A percentile compares a stretch with the other conserved stretches of the same genome.
Conservation (phyloP, 1,139 yeast genomes). For the Debaryomyces coudertii region DNA sequence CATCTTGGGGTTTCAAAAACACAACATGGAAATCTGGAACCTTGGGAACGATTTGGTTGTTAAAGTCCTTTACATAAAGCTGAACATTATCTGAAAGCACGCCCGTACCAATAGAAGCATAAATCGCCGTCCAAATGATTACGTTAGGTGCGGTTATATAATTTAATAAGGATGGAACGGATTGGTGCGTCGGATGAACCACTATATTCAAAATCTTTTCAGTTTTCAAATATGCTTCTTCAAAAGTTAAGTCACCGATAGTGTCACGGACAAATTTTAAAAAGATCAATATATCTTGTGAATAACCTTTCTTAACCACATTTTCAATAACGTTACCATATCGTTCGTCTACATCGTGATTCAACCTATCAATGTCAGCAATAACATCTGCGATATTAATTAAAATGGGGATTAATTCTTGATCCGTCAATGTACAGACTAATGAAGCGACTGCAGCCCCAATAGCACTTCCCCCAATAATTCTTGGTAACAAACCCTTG, state of each 20-base stretch:
- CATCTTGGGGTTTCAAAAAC: conserved; percentile 52
- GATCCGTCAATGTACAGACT: conserved; percentile 68
- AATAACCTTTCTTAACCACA: conserved; percentile 72
- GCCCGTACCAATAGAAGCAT: conserved; percentile 74
- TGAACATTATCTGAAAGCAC: conserved; percentile 62
- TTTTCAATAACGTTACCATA: conserved; percentile 70
- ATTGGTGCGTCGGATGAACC: conserved; percentile 79
- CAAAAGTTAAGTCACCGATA: conserved; percentile 87
- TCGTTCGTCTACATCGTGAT: conserved; percentile 63
- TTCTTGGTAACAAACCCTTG: conserved; percentile 76
- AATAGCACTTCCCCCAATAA: conserved; percentile 91
- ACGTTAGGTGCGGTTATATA: conserved; percentile 95
- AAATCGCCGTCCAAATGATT: conserved; percentile 82
- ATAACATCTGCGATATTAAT: conserved; percentile 51
- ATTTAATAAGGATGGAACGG: conserved; percentile 76
- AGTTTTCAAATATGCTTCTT: conserved; percentile 87
- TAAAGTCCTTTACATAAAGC: conserved; percentile 69
- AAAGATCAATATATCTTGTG: conserved; percentile 80
- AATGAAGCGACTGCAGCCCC: conserved; percentile 92
- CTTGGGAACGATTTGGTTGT: conserved; percentile 55
- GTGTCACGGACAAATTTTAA: conserved; percentile 75
- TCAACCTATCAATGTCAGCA: conserved; percentile 50
- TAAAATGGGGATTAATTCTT: conserved; percentile 56
- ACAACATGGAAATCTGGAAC: conserved; percentile 36
- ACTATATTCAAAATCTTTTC: conserved; percentile 84